Conservation (phyloP, 345 rosid genomes). For the Corchorus capsularis region DNA sequence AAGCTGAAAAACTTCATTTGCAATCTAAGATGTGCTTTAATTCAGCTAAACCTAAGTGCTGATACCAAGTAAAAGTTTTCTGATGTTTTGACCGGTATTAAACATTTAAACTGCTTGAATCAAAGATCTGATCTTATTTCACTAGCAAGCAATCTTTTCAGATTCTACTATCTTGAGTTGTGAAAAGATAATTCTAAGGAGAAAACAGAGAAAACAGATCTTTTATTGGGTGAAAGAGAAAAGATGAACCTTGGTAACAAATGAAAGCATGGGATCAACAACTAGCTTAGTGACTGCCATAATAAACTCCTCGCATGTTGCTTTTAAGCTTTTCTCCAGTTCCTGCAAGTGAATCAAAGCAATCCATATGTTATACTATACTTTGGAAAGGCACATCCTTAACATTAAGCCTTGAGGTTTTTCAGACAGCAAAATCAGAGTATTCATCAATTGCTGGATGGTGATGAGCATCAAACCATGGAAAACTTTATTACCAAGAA, state of each 20-base stretch:
- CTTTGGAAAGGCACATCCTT: background rate
- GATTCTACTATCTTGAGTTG: background rate
- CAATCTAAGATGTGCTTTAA: background rate
- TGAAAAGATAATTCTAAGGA: background rate
- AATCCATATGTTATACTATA: background rate
- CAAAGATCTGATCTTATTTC: constrained; percentile 3
- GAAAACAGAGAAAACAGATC: no score
- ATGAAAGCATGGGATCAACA: constrained; percentile 99
- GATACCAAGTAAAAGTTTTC: background rate
- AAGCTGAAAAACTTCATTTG: constrained; percentile 5
- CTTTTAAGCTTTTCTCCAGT: constrained; percentile 89
- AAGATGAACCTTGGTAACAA: constrained; percentile 80
- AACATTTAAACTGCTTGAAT: background rate
- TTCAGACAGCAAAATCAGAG: background rate
- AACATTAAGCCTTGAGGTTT: background rate
- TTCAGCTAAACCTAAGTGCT: background rate
- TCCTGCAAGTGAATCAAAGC: constrained; percentile 54
- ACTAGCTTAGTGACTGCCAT: constrained; percentile 93
- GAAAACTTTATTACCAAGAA: background rate
- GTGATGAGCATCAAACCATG: background rate
- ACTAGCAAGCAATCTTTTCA: constrained; percentile 5
- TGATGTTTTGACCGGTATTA: background rate
- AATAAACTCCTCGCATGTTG: constrained; percentile 98
- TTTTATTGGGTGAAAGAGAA: background rate
- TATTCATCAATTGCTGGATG: background rate